Percentiles rank a stretch among this genome's conserved stretches.
Evolutionary conservation across 2,329 filamentous ascomycete species (phyloP).

Genomic region (Eurotiales sp.): DNA sequence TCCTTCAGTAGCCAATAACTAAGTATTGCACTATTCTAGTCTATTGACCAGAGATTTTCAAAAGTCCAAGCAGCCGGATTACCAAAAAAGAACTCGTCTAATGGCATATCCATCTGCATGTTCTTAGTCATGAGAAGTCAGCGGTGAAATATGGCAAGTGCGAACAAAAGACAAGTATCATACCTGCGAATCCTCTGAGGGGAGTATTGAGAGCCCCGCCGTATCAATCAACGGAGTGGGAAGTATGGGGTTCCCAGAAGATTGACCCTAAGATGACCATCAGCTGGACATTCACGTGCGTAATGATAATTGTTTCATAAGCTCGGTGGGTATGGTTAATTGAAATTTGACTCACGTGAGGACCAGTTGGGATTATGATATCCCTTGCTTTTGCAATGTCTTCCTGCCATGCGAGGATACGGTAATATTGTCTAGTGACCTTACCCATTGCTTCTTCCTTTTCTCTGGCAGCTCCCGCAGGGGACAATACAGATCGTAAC

Average conservation of each 20-base stretch:
- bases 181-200: constrained; percentile 6
- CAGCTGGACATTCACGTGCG: not conserved
- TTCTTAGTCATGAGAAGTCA: not conserved
- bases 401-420: constrained; percentile 19
- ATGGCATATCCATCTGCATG: constrained; percentile 12
- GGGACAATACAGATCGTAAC: constrained; percentile 23
- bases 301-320: too few species aligned
- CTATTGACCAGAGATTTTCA: constrained; percentile 16
- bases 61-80: constrained; percentile 21
- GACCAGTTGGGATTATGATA: constrained; percentile 5
- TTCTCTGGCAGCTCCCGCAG: constrained; percentile 18
- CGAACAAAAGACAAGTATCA: not conserved
- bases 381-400: constrained; percentile 18
- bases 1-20: too few species aligned
- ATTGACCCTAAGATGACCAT: not conserved
- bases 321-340: too few species aligned
- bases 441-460: constrained; percentile 23
- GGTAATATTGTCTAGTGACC: constrained; percentile 20
- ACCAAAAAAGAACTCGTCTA: constrained; percentile 20
- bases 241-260: not conserved
- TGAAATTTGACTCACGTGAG: too few species aligned
- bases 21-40: not conserved
- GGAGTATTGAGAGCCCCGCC: not conserved
- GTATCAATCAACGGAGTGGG: not conserved
- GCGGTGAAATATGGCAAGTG: not conserved